Conservation (phyloP, 2,329 filamentous ascomycete genomes). For the Pezizomycotina sp. region DNA sequence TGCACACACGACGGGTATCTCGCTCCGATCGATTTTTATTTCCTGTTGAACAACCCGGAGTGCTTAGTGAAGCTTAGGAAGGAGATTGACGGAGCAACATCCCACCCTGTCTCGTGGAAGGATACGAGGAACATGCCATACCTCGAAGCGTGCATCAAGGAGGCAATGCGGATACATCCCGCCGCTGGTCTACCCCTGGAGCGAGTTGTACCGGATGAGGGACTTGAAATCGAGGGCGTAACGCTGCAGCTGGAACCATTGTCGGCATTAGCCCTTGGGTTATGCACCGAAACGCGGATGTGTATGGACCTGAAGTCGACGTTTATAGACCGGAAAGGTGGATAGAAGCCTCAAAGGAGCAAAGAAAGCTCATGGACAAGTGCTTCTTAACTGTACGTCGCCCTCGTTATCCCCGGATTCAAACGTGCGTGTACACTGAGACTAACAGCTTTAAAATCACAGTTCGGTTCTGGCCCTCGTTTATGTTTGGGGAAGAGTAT, state of each 20-base stretch:
- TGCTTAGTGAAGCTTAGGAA: slow-evolving; percentile 27
- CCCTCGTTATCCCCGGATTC: no score
- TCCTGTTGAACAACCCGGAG: slow-evolving; percentile 27
- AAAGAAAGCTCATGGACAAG: slow-evolving; percentile 16
- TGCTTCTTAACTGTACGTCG: slow-evolving; percentile 11
- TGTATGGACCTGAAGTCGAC: slow-evolving; percentile 33
- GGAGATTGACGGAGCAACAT: slow-evolving; percentile 29
- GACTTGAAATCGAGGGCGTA: slow-evolving; percentile 28
- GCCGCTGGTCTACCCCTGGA: slow-evolving; percentile 57
- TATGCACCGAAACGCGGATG: slow-evolving; percentile 30
- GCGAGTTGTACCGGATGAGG: slow-evolving; percentile 44
- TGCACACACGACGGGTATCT: slow-evolving; percentile 31
- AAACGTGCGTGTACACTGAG: no score
- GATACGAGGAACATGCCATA: slow-evolving; percentile 43
- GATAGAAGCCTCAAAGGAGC: slow-evolving; percentile 9
- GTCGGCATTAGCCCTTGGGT: slow-evolving; percentile 34
- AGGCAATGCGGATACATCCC: slow-evolving; percentile 60
- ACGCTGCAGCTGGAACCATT: slow-evolving; percentile 31
- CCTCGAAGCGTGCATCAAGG: slow-evolving; percentile 61
- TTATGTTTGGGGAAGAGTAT: slow-evolving; percentile 23
- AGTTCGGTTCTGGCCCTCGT: slow-evolving; percentile 17
- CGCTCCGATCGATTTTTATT: slow-evolving; percentile 31
- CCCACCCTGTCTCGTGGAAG: slow-evolving; percentile 21
- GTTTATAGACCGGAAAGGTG: slow-evolving; percentile 29
- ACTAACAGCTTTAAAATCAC: no score